These are phyloP conservation scores for Neohortaea acidophila DNA, from an alignment of 495 filamentous ascomycete genomes.

Conservation along the genomic window DNA sequence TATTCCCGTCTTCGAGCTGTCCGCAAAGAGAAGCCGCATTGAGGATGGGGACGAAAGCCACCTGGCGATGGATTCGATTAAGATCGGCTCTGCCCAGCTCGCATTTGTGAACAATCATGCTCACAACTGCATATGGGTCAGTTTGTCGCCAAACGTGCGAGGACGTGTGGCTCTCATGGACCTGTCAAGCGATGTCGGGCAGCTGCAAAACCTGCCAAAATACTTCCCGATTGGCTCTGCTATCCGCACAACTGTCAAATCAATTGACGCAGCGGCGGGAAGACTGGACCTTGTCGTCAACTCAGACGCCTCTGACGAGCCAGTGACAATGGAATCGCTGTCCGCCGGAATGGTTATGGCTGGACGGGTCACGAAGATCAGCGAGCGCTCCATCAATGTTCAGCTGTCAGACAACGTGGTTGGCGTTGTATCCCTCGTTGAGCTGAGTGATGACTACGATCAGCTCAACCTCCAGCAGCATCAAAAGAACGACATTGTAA, in stretches of 20 bases:
- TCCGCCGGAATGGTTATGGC: slow-evolving; percentile 64
- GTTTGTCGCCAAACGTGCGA: slow-evolving; percentile 75
- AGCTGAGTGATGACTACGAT: slow-evolving; percentile 74
- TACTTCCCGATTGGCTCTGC: slow-evolving; percentile 83
- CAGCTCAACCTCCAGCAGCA: slow-evolving; percentile 51
- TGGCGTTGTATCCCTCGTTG: slow-evolving; percentile 57
- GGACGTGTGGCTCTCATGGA: slow-evolving; percentile 69
- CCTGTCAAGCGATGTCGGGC: slow-evolving; percentile 68
- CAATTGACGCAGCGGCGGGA: slow-evolving; percentile 55
- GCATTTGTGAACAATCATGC: slow-evolving; percentile 81
- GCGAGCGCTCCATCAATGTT: slow-evolving; percentile 66
- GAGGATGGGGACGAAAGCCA: slow-evolving; percentile 38
- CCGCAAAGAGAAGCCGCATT: slow-evolving; percentile 60
- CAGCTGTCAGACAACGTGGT: slow-evolving; percentile 65
- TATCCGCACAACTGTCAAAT: slow-evolving; percentile 58
- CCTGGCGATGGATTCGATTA: slow-evolving; percentile 58
- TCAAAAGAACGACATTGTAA: slow-evolving; percentile 69
- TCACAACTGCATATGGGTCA: slow-evolving; percentile 69
- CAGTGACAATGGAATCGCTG: slow-evolving; percentile 44
- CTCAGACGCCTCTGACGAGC: slow-evolving; percentile 32
- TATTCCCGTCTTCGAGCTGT: slow-evolving; percentile 69
- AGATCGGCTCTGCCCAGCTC: slow-evolving; percentile 51
- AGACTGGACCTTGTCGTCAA: slow-evolving; percentile 71
- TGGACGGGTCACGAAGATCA: slow-evolving; percentile 69
- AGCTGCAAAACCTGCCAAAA: slow-evolving; percentile 56